Base-by-base conservation (phyloP, 495 filamentous ascomycete species). In the Aspergillus cavernicola region DNA sequence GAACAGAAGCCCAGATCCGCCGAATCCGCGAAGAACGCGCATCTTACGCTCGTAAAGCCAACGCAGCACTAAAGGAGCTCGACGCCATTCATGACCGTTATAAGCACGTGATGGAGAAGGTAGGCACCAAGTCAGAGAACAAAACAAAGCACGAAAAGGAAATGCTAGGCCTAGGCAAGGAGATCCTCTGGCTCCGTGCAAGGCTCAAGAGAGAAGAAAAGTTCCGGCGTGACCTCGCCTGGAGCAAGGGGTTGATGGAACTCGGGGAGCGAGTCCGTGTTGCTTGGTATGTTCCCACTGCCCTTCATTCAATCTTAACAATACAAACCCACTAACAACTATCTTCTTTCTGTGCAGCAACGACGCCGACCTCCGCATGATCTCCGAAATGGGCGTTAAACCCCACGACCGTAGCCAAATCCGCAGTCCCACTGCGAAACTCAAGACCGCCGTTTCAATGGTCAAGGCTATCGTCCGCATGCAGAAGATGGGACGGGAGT, bases 121-220 rank as follows among this genome's bases (percentile, higher is more conserved):
- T 66, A 2, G 56, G 66, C 16, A 38, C 56, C 18, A 78, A 72
- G 54, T 61, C 70, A n/a, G 76, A 73, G 10, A 69, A 63, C 41
- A 77, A 75, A 57, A 75, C 76, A 49, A 73, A 79, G 43, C 92
- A 96, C 58, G 79, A 80, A 53, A 86, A 85, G 59, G 95, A 97
- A 70, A 77, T 96, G 26, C 80, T 83, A 41, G 91, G 91, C 10
- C 75, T 98, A 64, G 82, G 80, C 54, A 86, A 92, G 69, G 90
- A 96, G 67, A 92, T 97, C 59, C 77, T 90, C 56, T 98, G 88
- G 85, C 81, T 97, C 52, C 79, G 85, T 53, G 90, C 88, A 4
- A 80, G 84, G 44, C 84, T 85, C 66, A 77, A 81, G 64, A 80
- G 93, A 19, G 92, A 96, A 71, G 82, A 87, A 60, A 82, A 79